A percentile compares a stretch with the other conserved stretches of the same genome.
Conservation (phyloP, 192 early-diverging fungal species). For the Coemansia javaensis region DNA sequence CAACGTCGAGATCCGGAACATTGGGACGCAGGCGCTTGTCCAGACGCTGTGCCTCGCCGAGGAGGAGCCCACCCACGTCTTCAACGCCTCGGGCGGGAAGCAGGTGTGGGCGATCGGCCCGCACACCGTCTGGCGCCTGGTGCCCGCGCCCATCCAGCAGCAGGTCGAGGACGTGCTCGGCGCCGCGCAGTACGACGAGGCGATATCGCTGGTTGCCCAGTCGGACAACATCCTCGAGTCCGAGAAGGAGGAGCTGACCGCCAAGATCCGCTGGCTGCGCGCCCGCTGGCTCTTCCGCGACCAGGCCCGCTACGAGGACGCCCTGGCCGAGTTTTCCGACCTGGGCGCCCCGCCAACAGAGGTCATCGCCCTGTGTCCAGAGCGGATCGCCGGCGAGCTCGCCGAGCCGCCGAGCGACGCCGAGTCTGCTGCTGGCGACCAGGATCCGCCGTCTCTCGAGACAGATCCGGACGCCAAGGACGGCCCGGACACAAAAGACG, state of each 20-base stretch:
- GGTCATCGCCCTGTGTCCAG: constrained; percentile 65
- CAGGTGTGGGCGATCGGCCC: constrained; percentile 65
- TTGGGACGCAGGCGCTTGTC: constrained; percentile 75
- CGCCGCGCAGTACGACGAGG: constrained; percentile 68
- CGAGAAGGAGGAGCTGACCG: constrained; percentile 61
- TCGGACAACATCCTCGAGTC: constrained; percentile 68
- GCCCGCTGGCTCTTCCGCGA: constrained; percentile 68
- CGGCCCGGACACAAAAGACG: neutral
- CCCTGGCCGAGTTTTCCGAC: constrained; percentile 62
- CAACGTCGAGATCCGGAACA: constrained; percentile 81
- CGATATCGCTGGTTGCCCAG: constrained; percentile 68
- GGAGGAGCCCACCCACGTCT: constrained; percentile 45
- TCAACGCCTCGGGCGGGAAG: constrained; percentile 67
- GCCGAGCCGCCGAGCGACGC: constrained; percentile 33
- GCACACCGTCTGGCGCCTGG: constrained; percentile 69
- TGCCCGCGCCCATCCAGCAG: constrained; percentile 45
- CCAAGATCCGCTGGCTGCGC: constrained; percentile 59
- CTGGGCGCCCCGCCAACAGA: constrained; percentile 61
- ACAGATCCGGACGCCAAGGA: constrained; percentile 1
- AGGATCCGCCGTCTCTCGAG: neutral
- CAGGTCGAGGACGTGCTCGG: constrained; percentile 71
- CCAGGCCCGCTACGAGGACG: constrained; percentile 58
- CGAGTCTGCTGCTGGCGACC: constrained; percentile 7
- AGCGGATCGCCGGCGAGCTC: constrained; percentile 62
- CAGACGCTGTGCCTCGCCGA: constrained; percentile 69